Base-by-base conservation (phyloP, 495 filamentous ascomycete genomes). In the Parmelia sp. region DNA sequence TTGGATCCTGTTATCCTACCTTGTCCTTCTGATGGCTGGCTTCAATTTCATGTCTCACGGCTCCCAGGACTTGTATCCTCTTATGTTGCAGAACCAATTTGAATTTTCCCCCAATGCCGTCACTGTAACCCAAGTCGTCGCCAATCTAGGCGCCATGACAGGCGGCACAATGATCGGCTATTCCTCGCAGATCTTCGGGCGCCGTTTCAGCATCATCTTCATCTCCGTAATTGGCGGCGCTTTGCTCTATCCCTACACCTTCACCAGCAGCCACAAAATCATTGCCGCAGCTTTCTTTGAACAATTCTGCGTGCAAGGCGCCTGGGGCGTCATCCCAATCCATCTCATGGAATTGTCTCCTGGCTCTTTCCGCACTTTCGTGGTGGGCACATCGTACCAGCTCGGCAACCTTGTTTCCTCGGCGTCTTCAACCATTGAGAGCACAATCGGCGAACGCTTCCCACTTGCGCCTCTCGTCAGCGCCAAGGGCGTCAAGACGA, bases 11-110 rank as follows among this genome's bases (percentile, higher is more conserved):
- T 76, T 94, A 40, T 76, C 86, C 58, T 96, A 96, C 74, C 77
- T 94, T 40, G 89, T 96, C 25, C 74, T 94, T 25, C 78, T 96
- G 21, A 94, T 94, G 91, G 85, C 90, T 10, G 90, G 90, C 1
- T 93, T 96, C 80, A 96, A 94, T 73, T 94, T 93, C 74, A 90
- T 93, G 90, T 91, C 89, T 29, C 92, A 96, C 71, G 92, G 92
- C 65, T 92, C 89, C 7, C 92, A 96, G 74, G 92, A 96, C 75
- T 77, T 96, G 25, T 96, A 96, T 72, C 92, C 92, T 0, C 92
- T 90, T 17, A 86, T 96, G 84, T 74, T 96, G 17, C 71, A 83
- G 58, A 88, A 86, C 69, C 88, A 96, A 74, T 93, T 87, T 76
- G 77, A 78, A 61, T 94, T 95, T 76, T 80, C 77, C 17, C 60